These are phyloP conservation scores for Monascus ruber DNA, from an alignment of 2,329 filamentous ascomycete species.

Conservation along the genomic window DNA sequence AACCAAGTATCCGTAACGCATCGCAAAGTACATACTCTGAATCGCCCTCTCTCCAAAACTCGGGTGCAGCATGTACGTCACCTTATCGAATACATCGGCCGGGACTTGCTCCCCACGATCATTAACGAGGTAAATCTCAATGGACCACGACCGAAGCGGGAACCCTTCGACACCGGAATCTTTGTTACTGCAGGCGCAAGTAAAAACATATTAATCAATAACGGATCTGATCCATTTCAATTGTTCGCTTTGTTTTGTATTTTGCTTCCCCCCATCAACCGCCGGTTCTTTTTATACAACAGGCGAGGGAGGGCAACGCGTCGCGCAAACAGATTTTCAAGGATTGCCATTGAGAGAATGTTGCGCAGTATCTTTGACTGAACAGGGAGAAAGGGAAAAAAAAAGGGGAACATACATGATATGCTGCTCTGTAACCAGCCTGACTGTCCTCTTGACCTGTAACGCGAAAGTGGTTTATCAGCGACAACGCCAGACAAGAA, in stretches of 20 bases:
- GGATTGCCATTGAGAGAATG: no score
- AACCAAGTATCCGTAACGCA: no score
- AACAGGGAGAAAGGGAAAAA: not conserved
- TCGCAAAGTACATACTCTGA: constrained; percentile 54
- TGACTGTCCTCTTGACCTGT: constrained; percentile 72
- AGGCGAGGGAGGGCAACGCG: no score
- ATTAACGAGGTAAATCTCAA: constrained; percentile 74
- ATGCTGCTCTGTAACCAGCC: constrained; percentile 84
- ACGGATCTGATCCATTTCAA: constrained; percentile 1
- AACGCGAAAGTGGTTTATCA: constrained; percentile 8
- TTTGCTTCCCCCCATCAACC: no score
- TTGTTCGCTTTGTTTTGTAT: not conserved
- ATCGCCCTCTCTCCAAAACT: constrained; percentile 72
- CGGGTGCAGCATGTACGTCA: constrained; percentile 83
- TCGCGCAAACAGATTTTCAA: no score
- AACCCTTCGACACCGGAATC: constrained; percentile 74
- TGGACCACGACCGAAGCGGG: constrained; percentile 85
- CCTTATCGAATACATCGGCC: constrained; percentile 82
- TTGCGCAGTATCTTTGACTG: no score
- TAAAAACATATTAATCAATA: constrained; percentile 1
- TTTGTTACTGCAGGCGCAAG: constrained; percentile 50
- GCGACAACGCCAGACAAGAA: not conserved
- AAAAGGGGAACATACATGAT: constrained; percentile 56
- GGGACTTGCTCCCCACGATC: constrained; percentile 74
- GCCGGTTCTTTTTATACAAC: no score